Percentiles rank a stretch among this genome's conserved stretches.
Conservation (phyloP, 202 grass and related monocot genomes). For the Zoysia matrella region DNA sequence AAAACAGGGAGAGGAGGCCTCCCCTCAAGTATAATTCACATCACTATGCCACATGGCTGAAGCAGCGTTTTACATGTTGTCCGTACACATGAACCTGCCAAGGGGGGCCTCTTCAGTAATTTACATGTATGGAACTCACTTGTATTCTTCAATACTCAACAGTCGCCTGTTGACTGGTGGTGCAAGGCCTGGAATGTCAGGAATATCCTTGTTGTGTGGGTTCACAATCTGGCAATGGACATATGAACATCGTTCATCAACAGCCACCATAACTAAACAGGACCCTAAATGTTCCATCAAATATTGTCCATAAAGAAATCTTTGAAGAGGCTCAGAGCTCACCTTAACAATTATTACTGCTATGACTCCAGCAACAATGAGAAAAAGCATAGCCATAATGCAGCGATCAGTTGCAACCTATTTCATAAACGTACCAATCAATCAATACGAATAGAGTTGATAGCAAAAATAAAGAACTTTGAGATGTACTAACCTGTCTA, state of each 20-base stretch:
- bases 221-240: constrained; percentile 83
- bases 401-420: constrained; percentile 95
- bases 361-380: constrained; percentile 92
- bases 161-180: constrained; percentile 82
- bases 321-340: constrained; percentile 29
- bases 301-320: neutral
- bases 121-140: constrained; percentile 45
- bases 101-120: constrained; percentile 10
- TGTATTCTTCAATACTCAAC: constrained; percentile 52
- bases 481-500: constrained; percentile 57
- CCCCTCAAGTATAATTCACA: constrained; percentile 38
- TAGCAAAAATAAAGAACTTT: constrained; percentile 13
- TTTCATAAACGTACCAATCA: constrained; percentile 33
- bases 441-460: constrained; percentile 37
- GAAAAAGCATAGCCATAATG: constrained; percentile 94
- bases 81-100: constrained; percentile 22
- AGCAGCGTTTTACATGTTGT: constrained; percentile 19
- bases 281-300: neutral
- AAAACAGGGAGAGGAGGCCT: constrained; percentile 10
- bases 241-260: constrained; percentile 4
- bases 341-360: constrained; percentile 95
- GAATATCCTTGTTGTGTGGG: constrained; percentile 90
- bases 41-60: neutral
- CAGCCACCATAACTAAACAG: neutral
- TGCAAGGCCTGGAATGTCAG: constrained; percentile 75